Evolutionary conservation across 78 protist genomes (phyloP), one percentile per base, ranked within the genome.

Genomic region (Protostelium mycophagum): DNA sequence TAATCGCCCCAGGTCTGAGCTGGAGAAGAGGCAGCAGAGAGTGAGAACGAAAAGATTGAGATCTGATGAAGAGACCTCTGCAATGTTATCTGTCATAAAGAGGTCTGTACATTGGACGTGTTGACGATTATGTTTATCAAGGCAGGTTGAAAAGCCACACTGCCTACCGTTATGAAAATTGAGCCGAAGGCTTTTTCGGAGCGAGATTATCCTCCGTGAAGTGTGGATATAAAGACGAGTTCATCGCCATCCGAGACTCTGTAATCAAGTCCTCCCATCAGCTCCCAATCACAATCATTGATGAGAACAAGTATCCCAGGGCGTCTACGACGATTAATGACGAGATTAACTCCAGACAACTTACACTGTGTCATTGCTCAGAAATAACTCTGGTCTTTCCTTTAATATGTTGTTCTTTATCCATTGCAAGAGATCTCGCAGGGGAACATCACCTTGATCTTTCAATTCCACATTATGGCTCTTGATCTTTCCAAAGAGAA

Each of bases 221-320:
- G 92, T 34, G 97, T 94, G 86, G 97, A 95, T 86, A 96, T 94
- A 88, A 96, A 94, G 34, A 83, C 91, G 38, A 96, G 90, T 0
- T 87, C 87, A 85, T 96, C 98, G 38, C 37, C 38, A 85, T 91
- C 94, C 35, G 91, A 87, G 28, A 96, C 85, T n/a, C 1, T 84
- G 85, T 86, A 93, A 5, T 90, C 96, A 5, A 90, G 87, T 23
- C 90, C 93, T 36, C 94, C 97, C 36, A 91, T 51, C 1, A 96
- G 85, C 88, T 96, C 98, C 92, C 94, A 93, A 89, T 96, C 98
- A 0, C 93, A 73, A 83, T 96, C 97, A 88, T 96, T 96, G 38
- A 96, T 94, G 28, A 96, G 93, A 31, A 95, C 95, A 29, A 96
- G 86, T 83, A 95, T 93, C 83, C 98, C 98, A 37, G 98, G 98